These are phyloP conservation scores for Irpex lacteus DNA, from an alignment of 1,284 basidiomycete genomes.

Conservation along the genomic window DNA sequence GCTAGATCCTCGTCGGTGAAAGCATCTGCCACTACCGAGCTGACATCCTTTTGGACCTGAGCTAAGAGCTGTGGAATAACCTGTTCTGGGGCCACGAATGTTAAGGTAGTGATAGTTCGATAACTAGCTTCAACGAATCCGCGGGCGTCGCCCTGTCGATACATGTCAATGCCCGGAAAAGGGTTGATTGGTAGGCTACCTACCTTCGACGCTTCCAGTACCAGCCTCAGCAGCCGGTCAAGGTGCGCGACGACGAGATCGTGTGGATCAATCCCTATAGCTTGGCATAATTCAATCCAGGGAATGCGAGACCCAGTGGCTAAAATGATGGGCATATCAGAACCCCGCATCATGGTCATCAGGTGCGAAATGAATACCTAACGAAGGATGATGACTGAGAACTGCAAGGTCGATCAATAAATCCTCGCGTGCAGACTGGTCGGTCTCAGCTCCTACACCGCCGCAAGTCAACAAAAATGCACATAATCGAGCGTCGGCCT, in stretches of 20 bases:
- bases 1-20: constrained; percentile 75
- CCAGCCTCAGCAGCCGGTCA: constrained; percentile 46
- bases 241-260: constrained; percentile 51
- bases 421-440: constrained; percentile 36
- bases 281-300: constrained; percentile 85
- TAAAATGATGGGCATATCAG: constrained; percentile 20
- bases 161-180: constrained; percentile 2
- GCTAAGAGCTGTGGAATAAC: constrained; percentile 71
- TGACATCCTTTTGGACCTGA: constrained; percentile 64
- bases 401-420: constrained; percentile 59
- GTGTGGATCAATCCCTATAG: constrained; percentile 65
- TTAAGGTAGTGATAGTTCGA: constrained; percentile 71
- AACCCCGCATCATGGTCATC: too few species aligned
- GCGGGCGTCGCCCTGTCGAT: constrained; percentile 12
- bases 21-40: constrained; percentile 52
- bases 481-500: constrained; percentile 47
- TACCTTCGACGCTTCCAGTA: constrained; percentile 51
- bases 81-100: constrained; percentile 72
- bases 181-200: constrained; percentile 5
- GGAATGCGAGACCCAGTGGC: constrained; percentile 57
- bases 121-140: constrained; percentile 64
- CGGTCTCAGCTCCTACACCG: constrained; percentile 39
- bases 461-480: constrained; percentile 49
- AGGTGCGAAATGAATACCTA: constrained; percentile 41
- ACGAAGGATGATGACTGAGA: constrained; percentile 71